These are phyloP conservation scores for Mucor sp. DNA, from an alignment of 371 early-diverging fungal species.

Conservation along the genomic window DNA sequence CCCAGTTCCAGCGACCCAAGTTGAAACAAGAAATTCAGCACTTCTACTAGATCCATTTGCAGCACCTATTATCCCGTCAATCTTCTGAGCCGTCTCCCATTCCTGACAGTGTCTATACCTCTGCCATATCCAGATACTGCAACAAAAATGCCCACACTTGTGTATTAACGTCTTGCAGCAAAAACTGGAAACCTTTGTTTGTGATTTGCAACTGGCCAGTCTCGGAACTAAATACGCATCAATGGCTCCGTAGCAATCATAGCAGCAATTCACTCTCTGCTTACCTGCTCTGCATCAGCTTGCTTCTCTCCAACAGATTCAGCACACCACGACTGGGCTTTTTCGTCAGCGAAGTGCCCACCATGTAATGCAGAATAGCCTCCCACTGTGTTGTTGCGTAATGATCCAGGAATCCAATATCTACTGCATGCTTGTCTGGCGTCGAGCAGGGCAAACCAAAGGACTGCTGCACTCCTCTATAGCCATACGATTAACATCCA, in stretches of 20 bases:
- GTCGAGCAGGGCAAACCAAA: constrained; percentile 79
- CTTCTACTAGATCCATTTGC: constrained; percentile 91
- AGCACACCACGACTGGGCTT: constrained; percentile 77
- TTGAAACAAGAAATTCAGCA: constrained; percentile 90
- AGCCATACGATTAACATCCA: not conserved
- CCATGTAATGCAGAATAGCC: constrained; percentile 92
- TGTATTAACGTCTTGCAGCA: constrained; percentile 89
- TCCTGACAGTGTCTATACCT: constrained; percentile 36
- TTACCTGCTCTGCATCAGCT: constrained; percentile 73
- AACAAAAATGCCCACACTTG: constrained; percentile 96
- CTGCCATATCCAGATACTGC: constrained; percentile 90
- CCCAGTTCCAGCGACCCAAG: constrained; percentile 90
- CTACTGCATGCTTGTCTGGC: constrained; percentile 70
- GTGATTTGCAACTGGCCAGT: constrained; percentile 68
- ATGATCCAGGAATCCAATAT: constrained; percentile 70
- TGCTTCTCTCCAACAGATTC: constrained; percentile 73
- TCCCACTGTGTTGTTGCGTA: constrained; percentile 92
- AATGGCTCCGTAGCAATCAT: not conserved
- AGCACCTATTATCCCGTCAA: constrained; percentile 45
- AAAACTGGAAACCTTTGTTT: constrained; percentile 95
- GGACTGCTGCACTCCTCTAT: constrained; percentile 75
- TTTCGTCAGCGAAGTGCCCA: constrained; percentile 79
- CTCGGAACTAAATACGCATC: constrained; percentile 6
- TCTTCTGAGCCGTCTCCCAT: too few relatives aligned
- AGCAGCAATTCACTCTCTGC: not conserved